phyloP scores from a whole-genome alignment of 2,329 filamentous ascomycete genomes.

The Cercospora citrullina region DNA sequence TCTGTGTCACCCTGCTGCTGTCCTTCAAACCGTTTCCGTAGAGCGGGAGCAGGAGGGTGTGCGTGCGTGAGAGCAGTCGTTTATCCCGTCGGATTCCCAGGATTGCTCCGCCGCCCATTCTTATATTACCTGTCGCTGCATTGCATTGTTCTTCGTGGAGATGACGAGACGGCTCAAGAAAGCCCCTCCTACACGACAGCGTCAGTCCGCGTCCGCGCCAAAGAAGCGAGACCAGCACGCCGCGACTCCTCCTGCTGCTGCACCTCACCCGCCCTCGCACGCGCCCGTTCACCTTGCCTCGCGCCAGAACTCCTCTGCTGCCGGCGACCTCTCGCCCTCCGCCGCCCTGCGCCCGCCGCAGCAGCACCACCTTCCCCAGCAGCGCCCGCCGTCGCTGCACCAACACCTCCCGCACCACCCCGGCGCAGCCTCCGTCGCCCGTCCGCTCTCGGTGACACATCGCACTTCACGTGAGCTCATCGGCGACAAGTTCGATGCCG shows the following conservation, averaged over 20 bases:
- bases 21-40: slow-evolving; percentile 1
- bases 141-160: slow-evolving; percentile 9
- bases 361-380: background rate
- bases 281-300: slow-evolving; percentile 1
- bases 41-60: background rate
- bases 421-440: slow-evolving; percentile 7
- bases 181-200: background rate
- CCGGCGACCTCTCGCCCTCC: background rate
- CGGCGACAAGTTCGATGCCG: slow-evolving; percentile 45
- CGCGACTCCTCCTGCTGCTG: background rate
- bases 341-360: background rate
- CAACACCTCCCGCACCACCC: slow-evolving; percentile 2
- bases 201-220: slow-evolving; percentile 1
- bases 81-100: slow-evolving; percentile 5
- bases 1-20: background rate
- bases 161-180: slow-evolving; percentile 5
- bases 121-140: slow-evolving; percentile 1
- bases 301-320: slow-evolving; percentile 1
- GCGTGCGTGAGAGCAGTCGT: background rate
- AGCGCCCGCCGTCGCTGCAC: background rate
- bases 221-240: slow-evolving; percentile 8
- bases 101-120: slow-evolving; percentile 5
- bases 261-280: background rate
- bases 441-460: slow-evolving; percentile 37
- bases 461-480: slow-evolving; percentile 40